phyloP scores from a whole-genome alignment of 768 basidiomycete genomes.

The Boletus reticuloceps region DNA sequence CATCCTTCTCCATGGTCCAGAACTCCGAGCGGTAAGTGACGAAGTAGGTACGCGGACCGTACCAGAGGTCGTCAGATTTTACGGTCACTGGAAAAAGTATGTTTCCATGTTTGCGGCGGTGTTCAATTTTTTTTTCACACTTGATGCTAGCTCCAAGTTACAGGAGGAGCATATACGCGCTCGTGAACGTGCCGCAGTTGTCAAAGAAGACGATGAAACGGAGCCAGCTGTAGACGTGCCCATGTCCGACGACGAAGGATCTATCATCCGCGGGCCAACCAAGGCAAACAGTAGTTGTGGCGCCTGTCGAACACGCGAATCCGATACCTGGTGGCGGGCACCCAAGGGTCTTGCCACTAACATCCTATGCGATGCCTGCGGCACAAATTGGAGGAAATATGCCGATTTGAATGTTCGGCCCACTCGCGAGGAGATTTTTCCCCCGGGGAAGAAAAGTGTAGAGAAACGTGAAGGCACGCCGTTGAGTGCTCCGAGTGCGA shows the following conservation, averaged over 20 bases:
- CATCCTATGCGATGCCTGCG: slow-evolving; percentile 83
- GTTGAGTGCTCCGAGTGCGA: slow-evolving; percentile 48
- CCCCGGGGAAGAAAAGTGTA: slow-evolving; percentile 38
- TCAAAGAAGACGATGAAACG: slow-evolving; percentile 26
- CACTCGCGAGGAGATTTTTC: slow-evolving; percentile 60
- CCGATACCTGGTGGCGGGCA: slow-evolving; percentile 86
- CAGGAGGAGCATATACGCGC: slow-evolving; percentile 64
- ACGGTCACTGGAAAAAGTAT: slow-evolving; percentile 85
- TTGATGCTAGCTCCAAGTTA: slow-evolving; percentile 51
- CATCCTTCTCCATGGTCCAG: slow-evolving; percentile 69
- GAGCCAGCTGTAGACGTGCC: slow-evolving; percentile 31
- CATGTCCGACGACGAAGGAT: slow-evolving; percentile 70
- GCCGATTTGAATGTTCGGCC: slow-evolving; percentile 81
- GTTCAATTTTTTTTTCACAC: slow-evolving; percentile 6
- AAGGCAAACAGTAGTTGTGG: slow-evolving; percentile 66
- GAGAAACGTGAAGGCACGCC: slow-evolving; percentile 66
- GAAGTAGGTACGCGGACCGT: slow-evolving; percentile 69
- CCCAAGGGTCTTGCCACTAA: slow-evolving; percentile 78
- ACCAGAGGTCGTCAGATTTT: slow-evolving; percentile 79
- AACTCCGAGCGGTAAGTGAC: slow-evolving; percentile 74
- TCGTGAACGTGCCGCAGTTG: slow-evolving; percentile 34
- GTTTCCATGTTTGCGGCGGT: slow-evolving; percentile 6
- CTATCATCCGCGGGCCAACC: slow-evolving; percentile 57
- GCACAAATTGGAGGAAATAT: slow-evolving; percentile 90
- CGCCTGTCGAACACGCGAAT: slow-evolving; percentile 81